Evolutionary conservation across 2,329 filamentous ascomycete species (phyloP), one percentile per base, ranked within the genome.

Genomic region (Cladophialophora chaetospira): DNA sequence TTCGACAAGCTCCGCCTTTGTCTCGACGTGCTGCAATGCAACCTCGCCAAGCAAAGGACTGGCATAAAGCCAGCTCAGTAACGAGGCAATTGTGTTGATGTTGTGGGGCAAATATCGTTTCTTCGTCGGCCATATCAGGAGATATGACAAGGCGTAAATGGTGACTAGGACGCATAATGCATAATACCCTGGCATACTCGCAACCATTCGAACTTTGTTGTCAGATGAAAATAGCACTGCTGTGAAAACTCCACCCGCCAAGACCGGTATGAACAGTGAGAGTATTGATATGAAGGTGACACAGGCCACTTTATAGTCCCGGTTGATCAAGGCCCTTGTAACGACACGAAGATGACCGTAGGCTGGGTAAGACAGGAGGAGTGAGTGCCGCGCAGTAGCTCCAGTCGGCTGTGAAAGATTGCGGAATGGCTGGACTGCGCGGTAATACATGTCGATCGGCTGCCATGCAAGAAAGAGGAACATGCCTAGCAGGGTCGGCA

Each of bases 1-100:
- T 0, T 82, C 84, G 19, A 87, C 80, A 17, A 97, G 79, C 62
- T 91, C 87, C 0, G 77, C 77, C 62, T 86, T 87, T n/a, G 80
- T 85, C 25, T 79, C 77, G 2, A 87, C 83, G 33, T 85, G 82
- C 48, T 85, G 80, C 69, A 97, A 93, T 0, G 88, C 82, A 8
- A 85, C 79, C 67, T 96, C 91, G 4, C 82, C 78, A 1, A 89
- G 76, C 15, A 95, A 76, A 21, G 87, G 86, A 40, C 86, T 86
- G 64, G 87, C 86, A 57, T 89, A 85, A 38, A 93, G 78, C 69
- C 93, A 92, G 67, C 85, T 87, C 64, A 95, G 81, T 19, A 92
- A 78, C 69, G 92, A 90, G 1, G 88, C 88, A 15, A 95, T 78
- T 44, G 82, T 89, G 58, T 80, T 82, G 36, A 89, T 85, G 4